Conservation (phyloP, 225 moss, liverwort and hornwort genomes). For the Polytrichum commune region DNA sequence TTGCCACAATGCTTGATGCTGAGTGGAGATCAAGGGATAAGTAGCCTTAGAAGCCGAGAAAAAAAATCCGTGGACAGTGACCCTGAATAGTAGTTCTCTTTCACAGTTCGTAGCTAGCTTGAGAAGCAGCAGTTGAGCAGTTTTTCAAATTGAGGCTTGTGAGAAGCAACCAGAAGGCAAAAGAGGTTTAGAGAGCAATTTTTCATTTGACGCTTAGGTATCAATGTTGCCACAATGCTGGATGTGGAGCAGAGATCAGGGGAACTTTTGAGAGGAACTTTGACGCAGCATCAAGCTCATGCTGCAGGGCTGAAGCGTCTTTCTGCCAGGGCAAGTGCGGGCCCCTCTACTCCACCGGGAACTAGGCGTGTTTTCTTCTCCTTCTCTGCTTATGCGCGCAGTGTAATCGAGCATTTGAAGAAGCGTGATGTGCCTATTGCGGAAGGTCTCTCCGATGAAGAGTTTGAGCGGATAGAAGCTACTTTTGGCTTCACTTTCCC, state of each 20-base stretch:
- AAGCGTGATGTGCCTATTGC: conserved; percentile 67
- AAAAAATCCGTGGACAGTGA: background rate
- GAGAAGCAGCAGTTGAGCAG: no score
- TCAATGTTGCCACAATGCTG: conserved; percentile 46
- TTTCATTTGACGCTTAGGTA: no score
- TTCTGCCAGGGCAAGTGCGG: conserved; percentile 77
- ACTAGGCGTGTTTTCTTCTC: conserved; percentile 84
- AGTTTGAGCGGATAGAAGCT: conserved; percentile 84
- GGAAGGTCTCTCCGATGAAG: conserved; percentile 80
- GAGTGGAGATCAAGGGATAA: conserved; percentile 50
- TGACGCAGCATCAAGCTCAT: conserved; percentile 62
- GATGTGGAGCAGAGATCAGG: conserved; percentile 63
- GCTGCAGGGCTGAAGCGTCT: conserved; percentile 83
- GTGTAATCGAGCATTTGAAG: conserved; percentile 76
- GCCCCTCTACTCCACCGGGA: conserved; percentile 54
- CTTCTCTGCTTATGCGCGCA: conserved; percentile 87
- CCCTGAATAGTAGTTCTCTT: no score
- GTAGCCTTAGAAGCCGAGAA: background rate
- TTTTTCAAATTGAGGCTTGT: background rate
- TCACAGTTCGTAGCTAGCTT: no score
- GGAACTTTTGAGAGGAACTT: conserved; percentile 28
- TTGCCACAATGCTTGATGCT: conserved; percentile 60
- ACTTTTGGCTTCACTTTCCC: conserved; percentile 82
- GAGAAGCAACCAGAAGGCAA: conserved; percentile 4
- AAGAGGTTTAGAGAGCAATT: background rate